Conservation (phyloP, 768 basidiomycete species). For the Agrocybe pediades region DNA sequence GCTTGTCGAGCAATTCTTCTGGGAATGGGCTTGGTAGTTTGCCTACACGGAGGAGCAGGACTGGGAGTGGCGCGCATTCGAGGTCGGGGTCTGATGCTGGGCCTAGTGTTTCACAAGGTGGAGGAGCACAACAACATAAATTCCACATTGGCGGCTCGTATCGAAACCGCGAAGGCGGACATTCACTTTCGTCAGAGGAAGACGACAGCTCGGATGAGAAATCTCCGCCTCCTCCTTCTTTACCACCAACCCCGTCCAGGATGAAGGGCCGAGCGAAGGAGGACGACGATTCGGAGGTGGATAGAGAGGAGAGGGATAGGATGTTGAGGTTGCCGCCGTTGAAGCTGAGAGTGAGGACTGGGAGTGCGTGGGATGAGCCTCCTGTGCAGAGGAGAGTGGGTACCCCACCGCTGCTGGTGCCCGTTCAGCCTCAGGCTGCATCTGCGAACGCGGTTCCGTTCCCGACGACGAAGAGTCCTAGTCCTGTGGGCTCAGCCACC, state of each 20-base stretch:
- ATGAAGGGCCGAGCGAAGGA: neutral
- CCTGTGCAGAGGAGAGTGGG: slow-evolving; percentile 26
- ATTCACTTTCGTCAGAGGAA: neutral
- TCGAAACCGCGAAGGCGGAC: neutral
- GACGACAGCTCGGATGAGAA: neutral
- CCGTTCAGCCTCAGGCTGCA: neutral
- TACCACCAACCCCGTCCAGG: neutral
- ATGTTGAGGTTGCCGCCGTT: slow-evolving; percentile 5
- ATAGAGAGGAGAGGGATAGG: slow-evolving; percentile 13
- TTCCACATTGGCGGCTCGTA: too few species aligned
- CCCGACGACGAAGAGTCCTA: neutral
- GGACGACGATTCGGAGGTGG: slow-evolving; percentile 1
- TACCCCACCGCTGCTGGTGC: slow-evolving; percentile 42
- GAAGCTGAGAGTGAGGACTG: slow-evolving; percentile 5
- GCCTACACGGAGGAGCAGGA: too few species aligned
- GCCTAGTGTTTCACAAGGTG: too few species aligned
- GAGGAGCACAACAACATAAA: too few species aligned
- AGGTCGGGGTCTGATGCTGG: too few species aligned
- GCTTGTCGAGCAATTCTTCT: too few species aligned
- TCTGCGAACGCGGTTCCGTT: neutral
- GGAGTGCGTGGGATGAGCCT: neutral
- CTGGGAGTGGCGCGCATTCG: too few species aligned
- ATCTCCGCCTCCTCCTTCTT: neutral
- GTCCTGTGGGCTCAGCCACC: neutral
- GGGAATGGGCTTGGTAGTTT: too few species aligned